Percentiles rank a stretch among this genome's conserved stretches.
These are phyloP conservation scores for Hemisphaericaspora lyxosophila DNA, from an alignment of 1,139 yeast species.

Conservation along the genomic window DNA sequence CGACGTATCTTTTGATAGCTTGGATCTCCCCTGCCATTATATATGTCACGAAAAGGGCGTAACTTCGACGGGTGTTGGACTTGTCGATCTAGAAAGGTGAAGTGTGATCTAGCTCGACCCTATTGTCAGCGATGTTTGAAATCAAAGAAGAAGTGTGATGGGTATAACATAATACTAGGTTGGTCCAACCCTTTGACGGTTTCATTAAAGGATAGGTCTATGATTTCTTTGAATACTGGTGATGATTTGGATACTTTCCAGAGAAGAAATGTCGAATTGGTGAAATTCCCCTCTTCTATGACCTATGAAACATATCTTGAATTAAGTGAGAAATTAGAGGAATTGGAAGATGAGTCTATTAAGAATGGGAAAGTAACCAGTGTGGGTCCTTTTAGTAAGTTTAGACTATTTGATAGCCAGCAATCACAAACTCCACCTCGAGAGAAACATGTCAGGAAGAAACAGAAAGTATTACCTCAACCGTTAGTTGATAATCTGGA, in stretches of 20 bases:
- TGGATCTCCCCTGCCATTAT: too few species aligned
- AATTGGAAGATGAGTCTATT: slow-evolving; percentile 21
- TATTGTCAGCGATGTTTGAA: slow-evolving; percentile 42
- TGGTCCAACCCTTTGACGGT: slow-evolving; percentile 40
- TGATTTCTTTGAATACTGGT: slow-evolving; percentile 22
- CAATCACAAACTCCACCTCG: not conserved
- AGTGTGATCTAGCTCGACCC: slow-evolving; percentile 48
- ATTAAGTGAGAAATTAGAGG: slow-evolving; percentile 26
- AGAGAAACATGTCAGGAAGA: not conserved
- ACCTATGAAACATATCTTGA: slow-evolving; percentile 33
- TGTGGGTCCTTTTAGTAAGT: slow-evolving; percentile 36
- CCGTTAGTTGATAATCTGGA: not conserved
- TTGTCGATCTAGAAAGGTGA: slow-evolving; percentile 49
- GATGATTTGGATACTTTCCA: slow-evolving; percentile 28
- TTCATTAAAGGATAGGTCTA: slow-evolving; percentile 17
- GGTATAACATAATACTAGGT: slow-evolving; percentile 40
- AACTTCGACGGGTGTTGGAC: slow-evolving; percentile 57
- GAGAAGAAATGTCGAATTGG: slow-evolving; percentile 38
- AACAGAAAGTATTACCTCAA: not conserved
- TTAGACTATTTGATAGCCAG: slow-evolving; percentile 4
- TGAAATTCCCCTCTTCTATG: slow-evolving; percentile 33
- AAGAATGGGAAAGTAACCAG: slow-evolving; percentile 7
- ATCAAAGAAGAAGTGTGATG: slow-evolving; percentile 41
- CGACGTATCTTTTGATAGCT: too few species aligned
- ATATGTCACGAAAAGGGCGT: slow-evolving; percentile 32